A percentile compares a stretch with the other conserved stretches of the same genome.
phyloP scores from a whole-genome alignment of 306 rosid genomes.

The Inga laurina region DNA sequence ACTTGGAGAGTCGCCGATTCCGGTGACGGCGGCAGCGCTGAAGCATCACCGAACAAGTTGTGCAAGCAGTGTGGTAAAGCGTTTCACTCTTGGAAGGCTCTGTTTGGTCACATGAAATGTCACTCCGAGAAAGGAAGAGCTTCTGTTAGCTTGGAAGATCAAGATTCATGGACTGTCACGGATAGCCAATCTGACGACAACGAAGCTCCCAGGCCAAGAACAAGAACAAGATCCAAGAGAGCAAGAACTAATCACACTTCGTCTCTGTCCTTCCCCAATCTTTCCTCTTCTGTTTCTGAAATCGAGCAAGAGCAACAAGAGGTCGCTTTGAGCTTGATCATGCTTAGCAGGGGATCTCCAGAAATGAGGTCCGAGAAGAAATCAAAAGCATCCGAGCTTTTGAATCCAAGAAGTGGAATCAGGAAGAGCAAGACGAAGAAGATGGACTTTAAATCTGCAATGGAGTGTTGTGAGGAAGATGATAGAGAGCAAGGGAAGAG shows the following conservation, averaged over 20 bases:
- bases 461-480: conserved; percentile 8
- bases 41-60: conserved; percentile 30
- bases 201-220: conserved; percentile 45
- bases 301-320: conserved; percentile 60
- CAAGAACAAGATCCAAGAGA: conserved; percentile 40
- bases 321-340: conserved; percentile 67
- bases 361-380: neutral
- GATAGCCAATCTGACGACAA: conserved; percentile 63
- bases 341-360: conserved; percentile 51
- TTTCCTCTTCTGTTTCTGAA: conserved; percentile 51
- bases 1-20: conserved; percentile 48
- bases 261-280: conserved; percentile 31
- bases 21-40: conserved; percentile 25
- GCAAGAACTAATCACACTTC: conserved; percentile 29
- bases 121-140: conserved; percentile 52
- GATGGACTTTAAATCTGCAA: neutral
- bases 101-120: conserved; percentile 66
- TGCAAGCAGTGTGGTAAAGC: conserved; percentile 66
- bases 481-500: neutral
- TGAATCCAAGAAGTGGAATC: conserved; percentile 9
- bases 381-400: conserved; percentile 19
- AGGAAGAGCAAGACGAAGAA: conserved; percentile 21
- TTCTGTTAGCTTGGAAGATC: conserved; percentile 18
- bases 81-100: conserved; percentile 62
- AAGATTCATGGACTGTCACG: conserved; percentile 47